A percentile compares a stretch with the other conserved stretches of the same genome.
phyloP scores from a whole-genome alignment of 306 rosid species.

The Sechiopsis laciniata region DNA sequence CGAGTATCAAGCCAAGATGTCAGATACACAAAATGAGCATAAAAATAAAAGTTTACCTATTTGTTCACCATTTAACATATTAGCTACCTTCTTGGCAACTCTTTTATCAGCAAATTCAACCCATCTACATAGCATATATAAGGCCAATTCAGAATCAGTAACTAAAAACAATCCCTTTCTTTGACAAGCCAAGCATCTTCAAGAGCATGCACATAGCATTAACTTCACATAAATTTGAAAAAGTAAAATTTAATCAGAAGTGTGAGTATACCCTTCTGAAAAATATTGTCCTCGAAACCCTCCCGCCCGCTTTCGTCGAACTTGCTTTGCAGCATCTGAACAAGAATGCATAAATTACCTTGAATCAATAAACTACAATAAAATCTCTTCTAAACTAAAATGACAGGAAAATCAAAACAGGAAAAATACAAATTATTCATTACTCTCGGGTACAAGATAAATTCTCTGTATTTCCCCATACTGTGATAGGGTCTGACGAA shows the following conservation, averaged over 20 bases:
- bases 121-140: slow-evolving; percentile 54
- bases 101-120: slow-evolving; percentile 68
- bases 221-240: slow-evolving; percentile 4
- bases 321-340: slow-evolving; percentile 42
- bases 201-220: background rate
- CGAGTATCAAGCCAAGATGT: background rate
- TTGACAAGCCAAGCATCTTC: background rate
- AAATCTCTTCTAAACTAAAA: background rate
- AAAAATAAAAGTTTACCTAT: slow-evolving; percentile 45
- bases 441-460: slow-evolving; percentile 64
- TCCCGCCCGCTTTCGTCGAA: slow-evolving; percentile 39
- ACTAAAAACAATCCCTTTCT: background rate
- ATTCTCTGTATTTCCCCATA: slow-evolving; percentile 62
- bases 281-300: slow-evolving; percentile 41
- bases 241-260: background rate
- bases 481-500: slow-evolving; percentile 66
- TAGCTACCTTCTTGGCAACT: slow-evolving; percentile 75
- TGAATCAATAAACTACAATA: background rate
- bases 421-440: background rate
- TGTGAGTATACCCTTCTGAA: slow-evolving; percentile 59
- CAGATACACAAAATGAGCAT: background rate
- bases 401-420: background rate
- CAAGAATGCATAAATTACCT: slow-evolving; percentile 8
- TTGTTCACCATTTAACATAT: slow-evolving; percentile 78
- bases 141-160: slow-evolving; percentile 15